Base-by-base conservation (phyloP, 768 basidiomycete genomes). In the Termitomyces sp. region DNA sequence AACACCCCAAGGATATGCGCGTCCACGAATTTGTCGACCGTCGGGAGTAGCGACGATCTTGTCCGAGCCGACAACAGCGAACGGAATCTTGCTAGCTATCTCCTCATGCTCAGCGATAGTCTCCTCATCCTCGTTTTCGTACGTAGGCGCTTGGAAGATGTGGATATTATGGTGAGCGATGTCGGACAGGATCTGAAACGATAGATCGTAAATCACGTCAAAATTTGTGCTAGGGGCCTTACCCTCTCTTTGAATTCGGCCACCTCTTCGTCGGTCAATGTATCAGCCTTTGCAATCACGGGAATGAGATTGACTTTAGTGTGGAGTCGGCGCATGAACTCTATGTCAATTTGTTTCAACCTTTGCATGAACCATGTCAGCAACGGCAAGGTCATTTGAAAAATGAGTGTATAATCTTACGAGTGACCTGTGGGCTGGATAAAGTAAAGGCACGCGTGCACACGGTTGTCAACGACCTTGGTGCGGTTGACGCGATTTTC, bases 61-160 rank as follows among this genome's bases (percentile, higher is more conserved):
- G 74, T 98, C 89, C 24, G 96, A 98, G 26, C 97, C 97, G 49
- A 99, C 97, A 48, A 99, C 89, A 48, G 97, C 97, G 65, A 99
- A 99, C 18, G 97, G 97, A 65, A 99, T 95, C 75, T 98, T 98
- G 86, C 90, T 87, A 44, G 89, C 88, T 67, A 99, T 98, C 74
- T 97, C 97, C 73, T 98, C 96, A 41, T 93, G 90, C 74, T 99
- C 97, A 5, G 93, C 92, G 57, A 98, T 77, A 1, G 95, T 97
- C 77, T 99, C 97, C 71, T 98, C 97, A 64, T 99, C 97, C 72
- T 99, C 97, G 64, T 95, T 94, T 58, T 98, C 95, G 67, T 99
- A 98, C 1, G 88, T 87, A 0, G 97, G 97, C 1, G 97, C 95
- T 70, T 96, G 90, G 88, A 97, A 99, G 69, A 98, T 98, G 64